Conservation (phyloP, 1,284 basidiomycete species). For the Golubevia sp. region DNA sequence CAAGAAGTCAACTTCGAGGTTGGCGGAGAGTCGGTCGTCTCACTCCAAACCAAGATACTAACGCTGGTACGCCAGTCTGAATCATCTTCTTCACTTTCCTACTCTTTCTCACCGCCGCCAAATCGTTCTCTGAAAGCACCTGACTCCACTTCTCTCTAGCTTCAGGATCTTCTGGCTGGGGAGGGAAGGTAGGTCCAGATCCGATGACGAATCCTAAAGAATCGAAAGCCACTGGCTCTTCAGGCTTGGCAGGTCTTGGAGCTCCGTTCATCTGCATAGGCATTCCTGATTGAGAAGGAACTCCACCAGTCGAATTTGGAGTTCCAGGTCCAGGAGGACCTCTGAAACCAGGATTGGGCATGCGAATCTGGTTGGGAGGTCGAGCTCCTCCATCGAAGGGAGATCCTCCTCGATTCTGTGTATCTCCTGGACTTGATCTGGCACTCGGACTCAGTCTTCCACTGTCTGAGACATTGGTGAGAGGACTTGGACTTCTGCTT, state of each 20-base stretch:
- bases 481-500: constrained; percentile 16
- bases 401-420: neutral
- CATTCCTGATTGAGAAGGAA: neutral
- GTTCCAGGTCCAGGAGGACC: neutral
- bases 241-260: neutral
- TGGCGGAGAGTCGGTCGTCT: too few relatives aligned
- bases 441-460: neutral
- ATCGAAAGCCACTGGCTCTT: constrained; percentile 6
- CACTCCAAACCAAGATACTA: too few relatives aligned
- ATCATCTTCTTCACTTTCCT: constrained; percentile 83
- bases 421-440: neutral
- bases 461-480: neutral
- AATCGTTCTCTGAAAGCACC: constrained; percentile 70
- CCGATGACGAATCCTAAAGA: constrained; percentile 38
- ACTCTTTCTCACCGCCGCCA: constrained; percentile 73
- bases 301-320: neutral
- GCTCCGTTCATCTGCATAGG: neutral
- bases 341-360: neutral
- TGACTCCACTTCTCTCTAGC: constrained; percentile 77
- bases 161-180: constrained; percentile 69
- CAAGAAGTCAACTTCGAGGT: too few relatives aligned
- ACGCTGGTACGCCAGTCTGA: constrained; percentile 78
- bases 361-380: neutral
- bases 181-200: constrained; percentile 5
- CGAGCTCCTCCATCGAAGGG: neutral